phyloP scores from a whole-genome alignment of 1,284 basidiomycete genomes.

The Boletus mariae region DNA sequence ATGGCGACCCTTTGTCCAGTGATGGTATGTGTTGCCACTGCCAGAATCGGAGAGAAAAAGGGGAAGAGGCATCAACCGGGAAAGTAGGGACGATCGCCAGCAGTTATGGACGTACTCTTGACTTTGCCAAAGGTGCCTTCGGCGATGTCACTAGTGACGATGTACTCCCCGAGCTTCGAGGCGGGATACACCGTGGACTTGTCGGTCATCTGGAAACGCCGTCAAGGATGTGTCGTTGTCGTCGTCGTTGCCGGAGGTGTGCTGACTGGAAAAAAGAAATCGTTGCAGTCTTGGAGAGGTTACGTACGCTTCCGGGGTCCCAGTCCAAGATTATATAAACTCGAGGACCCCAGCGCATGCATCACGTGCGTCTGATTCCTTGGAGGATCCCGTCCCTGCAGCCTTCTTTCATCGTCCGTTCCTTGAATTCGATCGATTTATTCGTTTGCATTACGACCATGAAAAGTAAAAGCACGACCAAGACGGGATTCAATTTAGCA shows the following conservation, averaged over 20 bases:
- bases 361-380: constrained; percentile 12
- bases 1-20: constrained; percentile 96
- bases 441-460: not conserved
- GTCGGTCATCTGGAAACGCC: constrained; percentile 25
- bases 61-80: constrained; percentile 15
- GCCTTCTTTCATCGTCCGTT: not conserved
- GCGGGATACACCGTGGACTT: constrained; percentile 39
- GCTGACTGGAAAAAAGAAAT: constrained; percentile 18
- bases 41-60: constrained; percentile 2
- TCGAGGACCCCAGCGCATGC: constrained; percentile 7
- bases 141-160: constrained; percentile 70
- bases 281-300: constrained; percentile 16
- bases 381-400: not conserved
- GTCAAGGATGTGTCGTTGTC: constrained; percentile 7
- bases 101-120: constrained; percentile 71
- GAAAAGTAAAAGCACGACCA: not conserved
- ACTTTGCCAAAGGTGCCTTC: constrained; percentile 98
- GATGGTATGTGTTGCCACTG: constrained; percentile 91
- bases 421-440: not conserved
- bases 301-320: constrained; percentile 25
- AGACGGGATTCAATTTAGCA: not conserved
- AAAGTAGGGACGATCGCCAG: constrained; percentile 10
- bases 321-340: constrained; percentile 21
- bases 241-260: constrained; percentile 7
- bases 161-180: constrained; percentile 77